Conservation (phyloP, 176 grass and related monocot species). For the Cymbopogon citratus region DNA sequence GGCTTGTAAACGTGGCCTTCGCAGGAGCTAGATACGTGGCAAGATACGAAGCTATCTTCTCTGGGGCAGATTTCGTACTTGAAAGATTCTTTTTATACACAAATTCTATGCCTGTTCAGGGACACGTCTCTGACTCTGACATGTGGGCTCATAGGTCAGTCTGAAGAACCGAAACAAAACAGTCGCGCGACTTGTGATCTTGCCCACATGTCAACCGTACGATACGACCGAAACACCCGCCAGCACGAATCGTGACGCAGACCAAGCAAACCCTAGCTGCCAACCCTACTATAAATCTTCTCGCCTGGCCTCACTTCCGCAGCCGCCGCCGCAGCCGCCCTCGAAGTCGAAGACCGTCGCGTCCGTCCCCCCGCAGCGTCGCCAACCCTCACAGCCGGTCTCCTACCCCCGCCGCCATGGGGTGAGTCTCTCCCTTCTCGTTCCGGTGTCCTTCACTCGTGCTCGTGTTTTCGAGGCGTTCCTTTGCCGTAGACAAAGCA, state of each 20-base stretch:
- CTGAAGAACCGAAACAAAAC: neutral
- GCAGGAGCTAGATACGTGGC: no score
- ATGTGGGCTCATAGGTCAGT: neutral
- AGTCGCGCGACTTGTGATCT: neutral
- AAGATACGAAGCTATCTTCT: no score
- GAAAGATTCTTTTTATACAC: neutral
- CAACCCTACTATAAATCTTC: slow-evolving; percentile 9
- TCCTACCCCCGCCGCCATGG: slow-evolving; percentile 37
- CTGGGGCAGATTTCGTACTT: no score
- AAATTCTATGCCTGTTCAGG: neutral
- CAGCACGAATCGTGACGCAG: slow-evolving; percentile 12
- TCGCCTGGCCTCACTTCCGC: neutral
- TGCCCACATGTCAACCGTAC: neutral
- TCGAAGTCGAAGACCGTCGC: neutral
- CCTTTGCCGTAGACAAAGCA: neutral
- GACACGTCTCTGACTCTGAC: neutral
- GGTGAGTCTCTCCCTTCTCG: slow-evolving; percentile 1
- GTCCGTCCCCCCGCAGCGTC: neutral
- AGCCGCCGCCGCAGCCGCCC: slow-evolving; percentile 9
- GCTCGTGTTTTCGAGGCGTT: neutral
- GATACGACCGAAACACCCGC: neutral
- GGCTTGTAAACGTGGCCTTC: no score
- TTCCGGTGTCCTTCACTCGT: neutral
- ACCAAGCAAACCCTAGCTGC: slow-evolving; percentile 23
- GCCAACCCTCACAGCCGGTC: neutral